Base-by-base conservation (phyloP, 2,329 filamentous ascomycete genomes). In the Aspergillus candidus region DNA sequence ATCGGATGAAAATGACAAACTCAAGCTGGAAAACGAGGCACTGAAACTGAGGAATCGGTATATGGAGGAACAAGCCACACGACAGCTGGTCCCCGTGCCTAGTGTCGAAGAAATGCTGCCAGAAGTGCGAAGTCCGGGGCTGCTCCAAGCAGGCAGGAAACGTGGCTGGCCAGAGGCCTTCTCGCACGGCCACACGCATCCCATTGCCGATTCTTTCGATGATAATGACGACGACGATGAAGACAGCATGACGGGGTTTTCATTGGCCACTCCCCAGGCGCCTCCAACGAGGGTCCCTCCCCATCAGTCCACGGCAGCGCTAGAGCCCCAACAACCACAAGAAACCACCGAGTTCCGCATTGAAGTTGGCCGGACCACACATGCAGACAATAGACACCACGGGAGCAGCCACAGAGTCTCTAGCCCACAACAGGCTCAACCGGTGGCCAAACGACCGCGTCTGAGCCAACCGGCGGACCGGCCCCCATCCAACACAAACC, bases 1-100 rank as follows among this genome's bases (percentile, higher is more conserved):
- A 43, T 59, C 65, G 1, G 65, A 67, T 11, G 65, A 67, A 34
- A 66, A 67, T 14, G 66, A 69, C 42, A 63, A 57, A 38, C 37
- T 68, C 36, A 67, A 60, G 43, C 40, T 67, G 43, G 63, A 68
- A 50, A 66, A 62, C 13, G 63, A 68, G 44, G 59, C 63, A 1
- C 40, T 68, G 44, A 67, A 66, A 32, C 30, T 66, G 32, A 66
- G 59, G 45, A 65, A 61, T 27, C 59, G 59, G 12, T 61, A 58
- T 39, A 51, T 61, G 50, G 63, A 67, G 32, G 63, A 61, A 37
- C 58, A 55, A 31, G 49, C 49, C 6, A 30, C 50, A 18, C 52
- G 31, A 27, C 50, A 53, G 14, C 41, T 41, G 3, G 41, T 41
- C 3, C 47, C 37, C 11, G 33, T 47, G n/a, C 39, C 40, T 3